Conservation (phyloP, 2,329 filamentous ascomycete genomes). For the Fusarium sp. region DNA sequence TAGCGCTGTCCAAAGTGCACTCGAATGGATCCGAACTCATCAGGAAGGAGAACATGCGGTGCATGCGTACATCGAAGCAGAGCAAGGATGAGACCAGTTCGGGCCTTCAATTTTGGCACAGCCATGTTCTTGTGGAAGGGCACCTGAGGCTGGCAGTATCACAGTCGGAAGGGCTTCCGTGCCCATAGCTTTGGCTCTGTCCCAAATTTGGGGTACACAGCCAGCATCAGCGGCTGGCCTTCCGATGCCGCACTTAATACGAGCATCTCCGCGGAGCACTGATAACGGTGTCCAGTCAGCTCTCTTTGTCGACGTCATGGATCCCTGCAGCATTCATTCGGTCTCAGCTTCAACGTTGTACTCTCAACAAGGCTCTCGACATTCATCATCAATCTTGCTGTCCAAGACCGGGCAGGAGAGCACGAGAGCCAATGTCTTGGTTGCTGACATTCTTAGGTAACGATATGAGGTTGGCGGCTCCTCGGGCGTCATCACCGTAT, state of each 20-base stretch:
- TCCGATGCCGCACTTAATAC: conserved; percentile 31
- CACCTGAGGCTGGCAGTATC: background rate
- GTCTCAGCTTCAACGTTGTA: conserved; percentile 3
- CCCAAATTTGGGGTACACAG: background rate
- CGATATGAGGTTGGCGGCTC: too few species aligned
- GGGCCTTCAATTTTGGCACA: background rate
- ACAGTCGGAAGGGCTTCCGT: conserved; percentile 18
- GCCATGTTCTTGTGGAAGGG: background rate
- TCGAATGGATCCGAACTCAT: background rate
- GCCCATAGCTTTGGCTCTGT: background rate
- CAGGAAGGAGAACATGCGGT: background rate
- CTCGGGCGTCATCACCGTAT: too few species aligned
- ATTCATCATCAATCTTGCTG: too few species aligned
- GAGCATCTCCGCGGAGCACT: conserved; percentile 41
- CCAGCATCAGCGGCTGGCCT: conserved; percentile 24
- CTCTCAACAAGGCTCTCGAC: background rate
- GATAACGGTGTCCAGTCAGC: conserved; percentile 25
- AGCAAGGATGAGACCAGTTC: background rate
- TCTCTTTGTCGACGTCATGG: conserved; percentile 38
- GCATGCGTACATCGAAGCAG: background rate
- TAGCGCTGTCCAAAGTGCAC: conserved; percentile 22
- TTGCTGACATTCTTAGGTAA: too few species aligned
- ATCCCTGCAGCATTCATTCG: conserved; percentile 29
- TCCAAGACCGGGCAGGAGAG: too few species aligned
- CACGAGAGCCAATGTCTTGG: too few species aligned